A percentile compares a stretch with the other conserved stretches of the same genome.
These are phyloP conservation scores for Simplicillium aogashimaense DNA, from an alignment of 2,329 filamentous ascomycete genomes.

Conservation along the genomic window DNA sequence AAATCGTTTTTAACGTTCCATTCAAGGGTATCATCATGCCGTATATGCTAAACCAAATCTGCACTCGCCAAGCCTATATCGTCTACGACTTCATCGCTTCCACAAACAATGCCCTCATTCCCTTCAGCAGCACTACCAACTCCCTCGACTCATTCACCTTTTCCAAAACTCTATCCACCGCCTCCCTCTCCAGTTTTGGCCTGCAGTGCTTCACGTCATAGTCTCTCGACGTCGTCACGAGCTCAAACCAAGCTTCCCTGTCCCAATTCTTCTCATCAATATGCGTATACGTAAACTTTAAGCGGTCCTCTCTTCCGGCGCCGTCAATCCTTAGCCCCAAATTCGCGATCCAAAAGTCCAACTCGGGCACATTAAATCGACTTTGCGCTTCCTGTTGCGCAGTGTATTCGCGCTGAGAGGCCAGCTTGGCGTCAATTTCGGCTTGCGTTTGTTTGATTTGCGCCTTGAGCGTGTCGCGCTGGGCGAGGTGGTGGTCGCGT, in stretches of 20 bases:
- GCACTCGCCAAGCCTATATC: slow-evolving; percentile 3
- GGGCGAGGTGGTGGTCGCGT: slow-evolving; percentile 49
- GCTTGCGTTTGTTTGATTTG: slow-evolving; percentile 60
- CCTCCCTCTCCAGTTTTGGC: slow-evolving; percentile 73
- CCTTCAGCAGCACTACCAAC: slow-evolving; percentile 63
- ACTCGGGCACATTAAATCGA: slow-evolving; percentile 81
- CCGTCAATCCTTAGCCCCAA: slow-evolving; percentile 85
- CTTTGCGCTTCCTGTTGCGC: slow-evolving; percentile 73
- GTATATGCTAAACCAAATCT: slow-evolving; percentile 7
- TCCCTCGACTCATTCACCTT: slow-evolving; percentile 73
- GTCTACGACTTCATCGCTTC: slow-evolving; percentile 53
- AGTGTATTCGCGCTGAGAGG: slow-evolving; percentile 63
- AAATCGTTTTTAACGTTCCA: too few relatives aligned
- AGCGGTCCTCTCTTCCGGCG: slow-evolving; percentile 68
- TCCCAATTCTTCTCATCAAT: slow-evolving; percentile 82
- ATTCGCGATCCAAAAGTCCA: slow-evolving; percentile 93
- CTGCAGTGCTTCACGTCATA: slow-evolving; percentile 76
- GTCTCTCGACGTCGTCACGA: slow-evolving; percentile 70
- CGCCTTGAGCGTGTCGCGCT: slow-evolving; percentile 45
- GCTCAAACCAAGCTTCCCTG: slow-evolving; percentile 85
- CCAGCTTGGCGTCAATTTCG: slow-evolving; percentile 58
- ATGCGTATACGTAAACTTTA: slow-evolving; percentile 86
- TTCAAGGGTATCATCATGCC: neutral
- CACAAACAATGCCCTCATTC: slow-evolving; percentile 71
- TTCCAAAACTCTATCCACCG: slow-evolving; percentile 67